Evolutionary conservation across 192 early-diverging fungal species (phyloP), one percentile per base, ranked within the genome.

Genomic region (Helicostylum pulchrum): DNA sequence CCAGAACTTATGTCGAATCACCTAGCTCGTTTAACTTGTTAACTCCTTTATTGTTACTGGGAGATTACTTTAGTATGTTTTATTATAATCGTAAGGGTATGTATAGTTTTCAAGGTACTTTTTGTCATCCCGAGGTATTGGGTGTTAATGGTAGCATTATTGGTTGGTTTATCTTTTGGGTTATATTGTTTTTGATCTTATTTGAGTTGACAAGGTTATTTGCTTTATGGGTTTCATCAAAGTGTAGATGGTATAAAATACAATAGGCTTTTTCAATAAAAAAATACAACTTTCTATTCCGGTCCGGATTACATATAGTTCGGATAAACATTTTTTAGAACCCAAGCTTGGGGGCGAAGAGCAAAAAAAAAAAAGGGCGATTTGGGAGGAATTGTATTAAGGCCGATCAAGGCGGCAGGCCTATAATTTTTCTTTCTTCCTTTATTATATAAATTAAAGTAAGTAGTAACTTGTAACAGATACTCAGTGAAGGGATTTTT

Each of bases 21-120:
- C 64, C 67, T 36, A 7, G 42, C 0, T 15, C 49, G 0, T 88
- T 83, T 55, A 80, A 67, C 14, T 47, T 54, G 17, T 74, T 84
- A 17, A 76, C 78, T 1, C 87, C 88, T 0, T 71, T 85, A n/a
- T 78, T 73, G 1, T 51, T 72, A 7, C 20, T 88, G 9, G 85
- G 81, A 7, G 69, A 83, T 54, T 85, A 82, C 58, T 86, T 86
- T 68, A 64, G 65, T 30, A 78, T 78, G 49, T 90, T 85, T 74
- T 87, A 85, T 70, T 70, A 59, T 19, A 75, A 84, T 31, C 66
- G 76, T 32, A 77, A 77, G 20, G 88, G 88, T 11, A 85, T 87
- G 84, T 91, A 91, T 64, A 84, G 83, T 43, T 91, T 91, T 65
- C 77, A 83, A 50, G 84, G 80, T 1, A 77, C 80, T 5, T 87